These are phyloP conservation scores for Neocucurbitaria cava DNA, from an alignment of 2,329 filamentous ascomycete species.

Conservation along the genomic window DNA sequence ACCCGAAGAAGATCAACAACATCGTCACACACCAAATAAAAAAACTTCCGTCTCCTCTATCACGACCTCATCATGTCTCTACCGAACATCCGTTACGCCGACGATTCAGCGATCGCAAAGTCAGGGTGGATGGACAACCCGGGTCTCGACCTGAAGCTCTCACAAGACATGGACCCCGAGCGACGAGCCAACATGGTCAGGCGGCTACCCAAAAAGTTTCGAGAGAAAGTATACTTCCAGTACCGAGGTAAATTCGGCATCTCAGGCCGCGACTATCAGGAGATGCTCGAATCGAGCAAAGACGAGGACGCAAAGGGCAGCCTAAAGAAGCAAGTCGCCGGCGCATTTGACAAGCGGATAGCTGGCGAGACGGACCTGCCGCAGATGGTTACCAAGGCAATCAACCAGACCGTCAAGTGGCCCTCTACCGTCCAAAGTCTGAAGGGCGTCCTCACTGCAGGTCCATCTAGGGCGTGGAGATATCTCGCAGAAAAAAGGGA, in stretches of 20 bases:
- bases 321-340: slow-evolving; percentile 77
- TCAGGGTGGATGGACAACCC: slow-evolving; percentile 68
- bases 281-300: slow-evolving; percentile 78
- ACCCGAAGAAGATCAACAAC: slow-evolving; percentile 90
- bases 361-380: slow-evolving; percentile 75
- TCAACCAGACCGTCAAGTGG: slow-evolving; percentile 90
- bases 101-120: slow-evolving; percentile 63
- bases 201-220: slow-evolving; percentile 83
- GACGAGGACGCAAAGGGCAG: slow-evolving; percentile 69
- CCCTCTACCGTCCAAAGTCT: slow-evolving; percentile 86
- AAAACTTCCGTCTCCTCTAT: slow-evolving; percentile 91
- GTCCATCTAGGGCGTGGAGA: slow-evolving; percentile 70
- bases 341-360: slow-evolving; percentile 85
- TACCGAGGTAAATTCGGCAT: slow-evolving; percentile 92
- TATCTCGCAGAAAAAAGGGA: slow-evolving; percentile 81
- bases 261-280: slow-evolving; percentile 80
- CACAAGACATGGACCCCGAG: slow-evolving; percentile 91
- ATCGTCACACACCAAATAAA: slow-evolving; percentile 91
- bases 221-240: slow-evolving; percentile 89
- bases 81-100: slow-evolving; percentile 83
- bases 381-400: slow-evolving; percentile 74
- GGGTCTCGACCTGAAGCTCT: slow-evolving; percentile 67
- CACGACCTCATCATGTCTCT: slow-evolving; percentile 87
- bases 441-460: slow-evolving; percentile 84
- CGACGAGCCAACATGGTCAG: slow-evolving; percentile 96